Evolutionary conservation across 1,284 basidiomycete species (phyloP).

Genomic region (Fomitopsis pinicola): DNA sequence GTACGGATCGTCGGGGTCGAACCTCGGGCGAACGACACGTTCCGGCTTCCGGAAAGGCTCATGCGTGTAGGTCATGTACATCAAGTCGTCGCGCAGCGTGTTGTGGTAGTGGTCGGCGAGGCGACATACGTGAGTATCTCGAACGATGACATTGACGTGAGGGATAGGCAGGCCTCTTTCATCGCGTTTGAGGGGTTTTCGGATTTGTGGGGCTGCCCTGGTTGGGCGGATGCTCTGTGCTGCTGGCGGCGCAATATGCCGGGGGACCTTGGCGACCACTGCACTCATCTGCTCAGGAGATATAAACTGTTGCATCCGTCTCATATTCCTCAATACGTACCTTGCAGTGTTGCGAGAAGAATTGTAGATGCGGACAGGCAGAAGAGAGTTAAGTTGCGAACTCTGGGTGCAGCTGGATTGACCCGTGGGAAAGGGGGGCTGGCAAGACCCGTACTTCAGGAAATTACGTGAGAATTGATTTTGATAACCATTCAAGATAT

Average conservation of each 20-base stretch:
- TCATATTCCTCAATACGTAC: too few relatives aligned
- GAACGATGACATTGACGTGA: slow-evolving; percentile 56
- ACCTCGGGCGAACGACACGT: slow-evolving; percentile 60
- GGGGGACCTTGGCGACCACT: slow-evolving; percentile 12
- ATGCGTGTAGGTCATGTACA: slow-evolving; percentile 96
- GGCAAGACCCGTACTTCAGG: too few relatives aligned
- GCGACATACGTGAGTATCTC: slow-evolving; percentile 74
- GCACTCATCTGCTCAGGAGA: slow-evolving; percentile 19
- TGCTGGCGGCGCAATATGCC: slow-evolving; percentile 14
- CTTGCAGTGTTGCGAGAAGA: too few relatives aligned
- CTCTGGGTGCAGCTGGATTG: too few relatives aligned
- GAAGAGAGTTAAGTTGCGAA: too few relatives aligned
- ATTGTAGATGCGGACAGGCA: too few relatives aligned
- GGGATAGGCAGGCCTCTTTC: slow-evolving; percentile 58
- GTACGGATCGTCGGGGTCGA: slow-evolving; percentile 80
- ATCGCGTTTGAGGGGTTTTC: slow-evolving; percentile 44
- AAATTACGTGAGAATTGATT: too few relatives aligned
- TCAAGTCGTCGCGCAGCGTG: slow-evolving; percentile 81
- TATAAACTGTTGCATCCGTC: not conserved
- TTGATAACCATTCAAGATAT: too few relatives aligned
- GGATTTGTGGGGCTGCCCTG: slow-evolving; percentile 27
- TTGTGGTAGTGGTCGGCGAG: slow-evolving; percentile 83
- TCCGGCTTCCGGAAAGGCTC: slow-evolving; percentile 49
- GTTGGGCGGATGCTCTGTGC: slow-evolving; percentile 23
- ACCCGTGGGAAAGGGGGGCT: too few relatives aligned